Evolutionary conservation across 1,139 yeast species (phyloP).

Genomic region (Suhomyces maxii): DNA sequence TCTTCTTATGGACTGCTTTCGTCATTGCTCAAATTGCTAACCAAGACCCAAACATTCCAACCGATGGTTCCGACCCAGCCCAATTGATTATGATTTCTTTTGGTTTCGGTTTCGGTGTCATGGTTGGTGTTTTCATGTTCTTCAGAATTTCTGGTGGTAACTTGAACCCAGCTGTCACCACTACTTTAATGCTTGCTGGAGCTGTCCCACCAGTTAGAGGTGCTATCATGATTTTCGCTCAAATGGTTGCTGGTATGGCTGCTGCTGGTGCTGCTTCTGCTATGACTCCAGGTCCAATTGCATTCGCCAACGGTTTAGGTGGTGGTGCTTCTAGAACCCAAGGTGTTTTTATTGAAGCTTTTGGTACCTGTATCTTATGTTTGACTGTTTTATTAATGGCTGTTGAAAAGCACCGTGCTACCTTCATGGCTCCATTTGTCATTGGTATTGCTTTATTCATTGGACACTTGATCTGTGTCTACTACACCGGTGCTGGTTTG

Average conservation of each 20-base stretch:
- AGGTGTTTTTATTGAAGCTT: constrained; percentile 82
- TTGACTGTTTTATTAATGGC: constrained; percentile 80
- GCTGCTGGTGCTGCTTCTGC: constrained; percentile 91
- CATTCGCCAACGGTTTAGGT: constrained; percentile 72
- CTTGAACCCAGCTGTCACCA: constrained; percentile 86
- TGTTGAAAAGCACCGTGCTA: constrained; percentile 77
- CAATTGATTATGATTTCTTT: constrained; percentile 76
- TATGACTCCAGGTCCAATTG: constrained; percentile 79
- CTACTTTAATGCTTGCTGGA: constrained; percentile 66
- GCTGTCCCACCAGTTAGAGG: constrained; percentile 78
- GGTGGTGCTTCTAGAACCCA: constrained; percentile 71
- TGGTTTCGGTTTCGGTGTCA: constrained; percentile 86
- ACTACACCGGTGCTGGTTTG: constrained; percentile 88
- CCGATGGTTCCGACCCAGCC: constrained; percentile 56
- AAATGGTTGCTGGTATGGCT: constrained; percentile 84
- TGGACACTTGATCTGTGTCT: constrained; percentile 80
- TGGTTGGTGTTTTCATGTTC: constrained; percentile 72
- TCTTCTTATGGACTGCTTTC: constrained; percentile 80
- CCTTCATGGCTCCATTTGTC: constrained; percentile 78
- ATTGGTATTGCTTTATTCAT: constrained; percentile 82
- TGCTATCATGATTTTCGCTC: constrained; percentile 61
- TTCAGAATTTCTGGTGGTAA: constrained; percentile 88
- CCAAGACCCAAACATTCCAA: constrained; percentile 52
- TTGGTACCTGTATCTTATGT: constrained; percentile 74
- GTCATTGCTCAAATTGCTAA: constrained; percentile 86